Evolutionary conservation across 1,284 basidiomycete species (phyloP).

Genomic region (Fomitopsis betulina): DNA sequence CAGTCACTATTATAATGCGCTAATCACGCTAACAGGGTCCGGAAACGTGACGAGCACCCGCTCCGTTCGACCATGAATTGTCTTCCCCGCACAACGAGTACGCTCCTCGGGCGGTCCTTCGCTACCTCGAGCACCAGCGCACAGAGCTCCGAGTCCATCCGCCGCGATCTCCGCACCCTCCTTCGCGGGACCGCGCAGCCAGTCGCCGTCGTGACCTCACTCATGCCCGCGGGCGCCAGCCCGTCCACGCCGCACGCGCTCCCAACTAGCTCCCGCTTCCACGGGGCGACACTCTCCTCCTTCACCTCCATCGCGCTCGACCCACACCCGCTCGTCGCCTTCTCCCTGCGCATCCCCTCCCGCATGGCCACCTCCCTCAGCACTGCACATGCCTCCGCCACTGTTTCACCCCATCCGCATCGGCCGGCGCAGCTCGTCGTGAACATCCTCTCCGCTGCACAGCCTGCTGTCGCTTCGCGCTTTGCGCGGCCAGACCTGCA

Average conservation of each 20-base stretch:
- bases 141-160: slow-evolving; percentile 12
- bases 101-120: not conserved
- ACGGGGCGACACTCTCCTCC: slow-evolving; percentile 90
- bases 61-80: not conserved
- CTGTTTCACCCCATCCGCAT: slow-evolving; percentile 3
- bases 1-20: too few relatives aligned
- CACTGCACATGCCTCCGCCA: slow-evolving; percentile 21
- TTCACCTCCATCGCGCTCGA: slow-evolving; percentile 89
- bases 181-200: slow-evolving; percentile 39
- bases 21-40: too few relatives aligned
- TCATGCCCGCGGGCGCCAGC: slow-evolving; percentile 24
- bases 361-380: slow-evolving; percentile 69
- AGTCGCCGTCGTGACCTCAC: slow-evolving; percentile 36
- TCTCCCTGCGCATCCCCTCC: slow-evolving; percentile 86
- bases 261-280: slow-evolving; percentile 35
- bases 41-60: not conserved
- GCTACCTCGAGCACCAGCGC: not conserved
- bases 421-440: slow-evolving; percentile 47
- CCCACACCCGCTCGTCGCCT: slow-evolving; percentile 82
- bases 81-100: not conserved
- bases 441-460: slow-evolving; percentile 63
- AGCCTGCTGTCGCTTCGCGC: slow-evolving; percentile 47
- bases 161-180: slow-evolving; percentile 27
- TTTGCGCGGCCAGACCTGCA: slow-evolving; percentile 65
- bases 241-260: not conserved